Evolutionary conservation across 2,329 filamentous ascomycete genomes (phyloP), one percentile per base, ranked within the genome.

Genomic region (Trichoderma guizhouense): DNA sequence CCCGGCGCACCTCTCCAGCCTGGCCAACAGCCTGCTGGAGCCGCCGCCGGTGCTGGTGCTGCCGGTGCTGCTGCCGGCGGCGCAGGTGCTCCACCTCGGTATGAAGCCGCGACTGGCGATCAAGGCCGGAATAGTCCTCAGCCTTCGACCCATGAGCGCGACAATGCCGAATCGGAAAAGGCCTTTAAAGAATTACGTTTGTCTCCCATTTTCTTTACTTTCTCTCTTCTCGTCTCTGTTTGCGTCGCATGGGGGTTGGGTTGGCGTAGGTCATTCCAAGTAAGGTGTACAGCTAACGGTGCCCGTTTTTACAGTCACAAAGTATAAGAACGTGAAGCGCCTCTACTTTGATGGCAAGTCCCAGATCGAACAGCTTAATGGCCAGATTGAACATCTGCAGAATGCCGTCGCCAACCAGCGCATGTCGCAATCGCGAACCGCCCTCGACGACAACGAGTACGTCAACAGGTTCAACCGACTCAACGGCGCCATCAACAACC

Each of bases 321-420:
- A 99, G 84, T 99, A 99, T 81, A 97, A 97, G 81, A 97, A 98
- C 79, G 95, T 99, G 72, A 99, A 99, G 85, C 91, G 94, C 71
- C 93, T 98, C 77, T 99, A 98, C 80, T 98, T 98, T 81, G 96
- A 98, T 75, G 94, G 95, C 79, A 96, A 97, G 79, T 88, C 91
- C 18, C 95, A 98, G 82, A 95, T 98, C 69, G 95, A 98, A 78
- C 90, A 92, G 77, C 92, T 97, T 77, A 92, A 91, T 75, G 87
- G 90, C 21, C 95, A 98, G 81, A 93, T 98, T 28, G 95, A 98
- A 81, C 92, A 96, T 77, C 87, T 99, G 21, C 96, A 99, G 81
- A 98, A 99, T 81, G 96, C 94, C n/a, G 89, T 99, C 68, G 96
- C 96, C 72, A 96, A 97, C 81, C 96, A 98, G 82, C 92, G 95